Percentiles rank a stretch among this genome's conserved stretches.
Conservation (phyloP, 768 basidiomycete species). For the Phlegmacium glaucopus region DNA sequence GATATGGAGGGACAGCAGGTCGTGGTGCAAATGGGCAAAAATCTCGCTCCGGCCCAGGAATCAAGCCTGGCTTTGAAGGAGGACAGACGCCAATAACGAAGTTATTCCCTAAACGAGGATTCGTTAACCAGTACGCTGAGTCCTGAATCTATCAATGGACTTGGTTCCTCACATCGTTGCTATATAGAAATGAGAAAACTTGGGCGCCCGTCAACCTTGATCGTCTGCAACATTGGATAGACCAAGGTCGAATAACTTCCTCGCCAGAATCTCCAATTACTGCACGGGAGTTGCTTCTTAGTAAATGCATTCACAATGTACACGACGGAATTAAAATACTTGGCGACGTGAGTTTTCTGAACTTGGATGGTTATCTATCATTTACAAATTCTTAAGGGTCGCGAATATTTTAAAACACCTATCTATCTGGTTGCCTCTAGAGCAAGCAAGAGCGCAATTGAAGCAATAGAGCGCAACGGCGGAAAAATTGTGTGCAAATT, state of each 20-base stretch:
- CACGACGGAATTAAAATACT: constrained; percentile 92
- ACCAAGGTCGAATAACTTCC: constrained; percentile 75
- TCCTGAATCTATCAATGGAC: neutral
- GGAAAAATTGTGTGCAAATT: constrained; percentile 88
- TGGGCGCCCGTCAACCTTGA: constrained; percentile 87
- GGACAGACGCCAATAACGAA: constrained; percentile 94
- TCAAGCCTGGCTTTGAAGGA: constrained; percentile 87
- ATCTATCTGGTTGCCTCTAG: constrained; percentile 82
- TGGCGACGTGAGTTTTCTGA: constrained; percentile 60
- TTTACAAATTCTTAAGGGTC: constrained; percentile 44
- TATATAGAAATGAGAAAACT: constrained; percentile 60
- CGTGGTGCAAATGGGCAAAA: constrained; percentile 96
- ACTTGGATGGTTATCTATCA: constrained; percentile 1
- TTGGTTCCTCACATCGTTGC: neutral
- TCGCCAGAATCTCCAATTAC: constrained; percentile 84
- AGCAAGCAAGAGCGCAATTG: constrained; percentile 83
- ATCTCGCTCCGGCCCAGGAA: constrained; percentile 84
- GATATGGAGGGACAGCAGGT: constrained; percentile 88
- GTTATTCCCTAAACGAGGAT: constrained; percentile 90
- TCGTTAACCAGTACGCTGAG: constrained; percentile 81
- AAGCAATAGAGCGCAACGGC: constrained; percentile 76
- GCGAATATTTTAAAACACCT: constrained; percentile 59
- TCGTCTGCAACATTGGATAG: constrained; percentile 88
- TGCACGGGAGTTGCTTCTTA: constrained; percentile 77
- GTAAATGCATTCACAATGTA: constrained; percentile 84